Conservation (phyloP, 176 grass and related monocot species). For the Eragrostis curvula region DNA sequence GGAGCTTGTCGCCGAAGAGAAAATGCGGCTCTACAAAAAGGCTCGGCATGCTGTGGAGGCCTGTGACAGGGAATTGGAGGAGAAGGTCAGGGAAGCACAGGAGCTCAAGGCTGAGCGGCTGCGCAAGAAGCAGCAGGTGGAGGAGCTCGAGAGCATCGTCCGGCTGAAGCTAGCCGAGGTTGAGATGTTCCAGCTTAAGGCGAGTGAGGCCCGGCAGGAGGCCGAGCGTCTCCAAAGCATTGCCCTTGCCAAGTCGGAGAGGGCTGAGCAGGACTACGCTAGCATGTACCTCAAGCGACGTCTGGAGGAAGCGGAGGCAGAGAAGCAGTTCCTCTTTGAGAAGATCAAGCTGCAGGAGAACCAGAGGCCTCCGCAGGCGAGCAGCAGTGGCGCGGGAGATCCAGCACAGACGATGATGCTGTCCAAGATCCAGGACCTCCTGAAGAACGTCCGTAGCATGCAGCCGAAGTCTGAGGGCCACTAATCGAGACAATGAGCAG, state of each 20-base stretch:
- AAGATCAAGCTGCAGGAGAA: constrained; percentile 96
- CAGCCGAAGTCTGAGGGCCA: constrained; percentile 56
- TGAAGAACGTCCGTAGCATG: constrained; percentile 81
- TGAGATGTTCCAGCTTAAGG: constrained; percentile 99
- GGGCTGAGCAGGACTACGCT: constrained; percentile 92
- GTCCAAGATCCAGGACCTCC: constrained; percentile 89
- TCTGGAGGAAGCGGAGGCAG: constrained; percentile 94
- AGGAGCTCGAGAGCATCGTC: constrained; percentile 93
- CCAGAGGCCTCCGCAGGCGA: constrained; percentile 38
- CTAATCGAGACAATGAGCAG: constrained; percentile 42
- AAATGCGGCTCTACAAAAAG: constrained; percentile 77
- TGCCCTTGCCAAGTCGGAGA: constrained; percentile 81
- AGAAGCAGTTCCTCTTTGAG: constrained; percentile 91
- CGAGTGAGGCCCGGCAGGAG: constrained; percentile 83
- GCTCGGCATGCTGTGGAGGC: constrained; percentile 68
- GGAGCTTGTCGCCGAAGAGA: constrained; percentile 96
- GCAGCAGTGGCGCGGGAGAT: constrained; percentile 35
- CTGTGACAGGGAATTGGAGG: constrained; percentile 83
- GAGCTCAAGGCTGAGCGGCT: constrained; percentile 68
- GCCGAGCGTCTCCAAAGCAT: constrained; percentile 95
- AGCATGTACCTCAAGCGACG: constrained; percentile 97
- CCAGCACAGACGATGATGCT: constrained; percentile 76
- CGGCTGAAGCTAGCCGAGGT: constrained; percentile 86
- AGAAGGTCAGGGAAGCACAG: constrained; percentile 79
- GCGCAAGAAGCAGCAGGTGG: constrained; percentile 86